Evolutionary conservation across 768 basidiomycete genomes (phyloP).

Genomic region (Tremella fuciformis): DNA sequence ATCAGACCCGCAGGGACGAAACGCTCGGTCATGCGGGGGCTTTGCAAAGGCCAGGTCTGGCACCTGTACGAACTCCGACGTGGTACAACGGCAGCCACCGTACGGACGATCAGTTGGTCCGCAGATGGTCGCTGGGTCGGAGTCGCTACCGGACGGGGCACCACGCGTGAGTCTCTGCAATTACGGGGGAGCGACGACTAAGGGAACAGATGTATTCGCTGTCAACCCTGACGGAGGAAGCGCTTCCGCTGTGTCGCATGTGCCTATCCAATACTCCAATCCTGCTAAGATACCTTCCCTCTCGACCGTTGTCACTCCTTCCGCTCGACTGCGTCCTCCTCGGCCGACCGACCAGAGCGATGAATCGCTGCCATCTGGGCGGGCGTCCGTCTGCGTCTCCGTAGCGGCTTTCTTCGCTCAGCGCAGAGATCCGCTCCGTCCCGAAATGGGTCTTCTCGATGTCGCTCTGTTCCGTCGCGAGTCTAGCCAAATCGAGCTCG

Average conservation of each 20-base stretch:
- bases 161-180: slow-evolving; percentile 48
- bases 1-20: slow-evolving; percentile 26
- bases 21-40: not conserved
- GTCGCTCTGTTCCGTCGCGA: slow-evolving; percentile 43
- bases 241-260: slow-evolving; percentile 56
- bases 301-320: slow-evolving; percentile 60
- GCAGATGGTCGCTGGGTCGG: slow-evolving; percentile 67
- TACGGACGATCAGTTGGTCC: slow-evolving; percentile 61
- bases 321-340: slow-evolving; percentile 57
- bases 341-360: not conserved
- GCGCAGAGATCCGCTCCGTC: not conserved
- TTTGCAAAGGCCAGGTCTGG: slow-evolving; percentile 46
- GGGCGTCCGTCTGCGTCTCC: too few relatives aligned
- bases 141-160: slow-evolving; percentile 58
- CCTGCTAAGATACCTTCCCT: slow-evolving; percentile 58
- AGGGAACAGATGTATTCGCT: slow-evolving; percentile 63
- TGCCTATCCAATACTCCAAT: slow-evolving; percentile 62
- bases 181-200: too few relatives aligned
- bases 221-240: slow-evolving; percentile 73
- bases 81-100: slow-evolving; percentile 67
- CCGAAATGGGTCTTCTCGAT: slow-evolving; percentile 20
- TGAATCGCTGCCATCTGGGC: not conserved
- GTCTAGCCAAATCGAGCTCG: slow-evolving; percentile 38
- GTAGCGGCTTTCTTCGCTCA: not conserved
- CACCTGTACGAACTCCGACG: slow-evolving; percentile 68